Base-by-base conservation (phyloP, 257 asterid species). In the Nicotiana tomentosiformis region DNA sequence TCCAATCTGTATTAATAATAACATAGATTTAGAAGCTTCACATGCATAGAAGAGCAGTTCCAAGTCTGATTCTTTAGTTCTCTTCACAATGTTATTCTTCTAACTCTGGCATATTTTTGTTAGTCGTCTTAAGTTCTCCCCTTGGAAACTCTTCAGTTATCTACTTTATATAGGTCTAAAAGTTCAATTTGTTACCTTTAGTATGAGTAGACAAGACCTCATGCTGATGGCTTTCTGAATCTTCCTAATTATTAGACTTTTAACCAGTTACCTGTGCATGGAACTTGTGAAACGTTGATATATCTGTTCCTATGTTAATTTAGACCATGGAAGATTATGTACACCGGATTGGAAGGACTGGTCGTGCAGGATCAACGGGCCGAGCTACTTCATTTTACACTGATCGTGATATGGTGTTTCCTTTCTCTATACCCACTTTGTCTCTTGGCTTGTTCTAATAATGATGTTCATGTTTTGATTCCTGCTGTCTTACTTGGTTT, bases 281-380 rank as follows among this genome's bases (percentile, higher is more conserved):
- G 43, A 76, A 51, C 46, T 43, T 49, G 64, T 51, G 29, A 49
- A 26, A 76, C 11, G 7, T 57, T 77, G 58, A 58, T 46, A 29
- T 78, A 58, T 53, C 77, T 77, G 49, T 66, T 49, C 82, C 83
- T n/a, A 46, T 30, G 15, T 86, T 53, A 84, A 83, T 83, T 61
- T 82, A 91, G 97, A 88, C 97, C 68, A 93, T 93, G 97, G 98
- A 94, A 89, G 97, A 94, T 85, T 94, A 93, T 80, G 97, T 94
- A 39, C 98, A 93, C 87, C 93, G 98, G 56, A 91, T 94, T 83
- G 98, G 98, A 79, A 88, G 98, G 86, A 94, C 98, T 16, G 98
- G 98, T 70, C 98, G 98, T 83, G 97, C 97, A 16, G 98, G 98
- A 70, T 89, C 97, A 74, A 92, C 97, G 32, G 97, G 98, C 84